Percentiles rank a stretch among this genome's conserved stretches.
Conservation (phyloP, 2,329 filamentous ascomycete genomes). For the Exophiala phaeomuriformis region DNA sequence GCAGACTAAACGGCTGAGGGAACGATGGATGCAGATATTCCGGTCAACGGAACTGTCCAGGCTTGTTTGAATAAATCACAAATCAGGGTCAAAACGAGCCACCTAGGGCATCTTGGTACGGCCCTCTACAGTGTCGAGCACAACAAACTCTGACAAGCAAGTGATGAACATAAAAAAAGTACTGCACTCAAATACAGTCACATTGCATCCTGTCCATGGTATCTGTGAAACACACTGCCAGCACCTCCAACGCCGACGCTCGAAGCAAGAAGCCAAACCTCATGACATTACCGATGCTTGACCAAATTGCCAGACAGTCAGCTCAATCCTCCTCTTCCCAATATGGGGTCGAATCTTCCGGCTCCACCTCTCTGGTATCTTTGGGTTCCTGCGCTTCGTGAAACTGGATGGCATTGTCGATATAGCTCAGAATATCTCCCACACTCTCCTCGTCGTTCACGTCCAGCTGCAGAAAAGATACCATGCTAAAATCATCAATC, state of each 20-base stretch:
- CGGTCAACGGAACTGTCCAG: too few species aligned
- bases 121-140: too few species aligned
- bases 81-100: too few species aligned
- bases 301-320: conserved; percentile 1
- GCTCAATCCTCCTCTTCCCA: conserved; percentile 35
- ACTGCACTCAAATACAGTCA: too few species aligned
- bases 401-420: conserved; percentile 88
- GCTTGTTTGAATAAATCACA: too few species aligned
- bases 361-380: conserved; percentile 62
- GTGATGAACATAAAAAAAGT: too few species aligned
- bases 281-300: background rate
- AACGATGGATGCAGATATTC: too few species aligned
- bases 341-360: conserved; percentile 42
- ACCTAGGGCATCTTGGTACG: too few species aligned
- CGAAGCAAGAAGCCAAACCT: background rate
- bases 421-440: conserved; percentile 74
- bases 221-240: background rate
- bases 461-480: conserved; percentile 86
- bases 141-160: too few species aligned
- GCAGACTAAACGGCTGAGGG: too few species aligned
- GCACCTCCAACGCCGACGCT: conserved; percentile 25
- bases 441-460: conserved; percentile 89
- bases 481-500: conserved; percentile 97
- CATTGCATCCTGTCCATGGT: too few species aligned
- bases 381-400: conserved; percentile 88